phyloP scores from a whole-genome alignment of 139 green algal genomes.

The Chlorella sp. region DNA sequence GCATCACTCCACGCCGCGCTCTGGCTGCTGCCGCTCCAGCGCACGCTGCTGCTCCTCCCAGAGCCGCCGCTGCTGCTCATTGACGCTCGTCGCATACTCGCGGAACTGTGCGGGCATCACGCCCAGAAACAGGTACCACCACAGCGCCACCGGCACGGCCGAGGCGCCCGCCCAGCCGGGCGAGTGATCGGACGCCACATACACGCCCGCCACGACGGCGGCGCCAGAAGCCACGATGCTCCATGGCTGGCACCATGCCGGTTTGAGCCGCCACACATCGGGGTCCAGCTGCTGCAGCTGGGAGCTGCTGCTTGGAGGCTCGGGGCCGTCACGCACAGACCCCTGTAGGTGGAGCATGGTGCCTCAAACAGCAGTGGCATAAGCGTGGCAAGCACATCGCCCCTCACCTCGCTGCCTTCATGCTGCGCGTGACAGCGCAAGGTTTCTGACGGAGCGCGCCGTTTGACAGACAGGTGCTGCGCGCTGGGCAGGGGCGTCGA shows the following conservation, averaged over 20 bases:
- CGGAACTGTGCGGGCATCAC: constrained; percentile 6
- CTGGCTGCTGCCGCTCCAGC: not conserved
- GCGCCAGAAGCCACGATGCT: constrained; percentile 11
- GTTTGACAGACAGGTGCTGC: no score
- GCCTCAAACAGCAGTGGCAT: no score
- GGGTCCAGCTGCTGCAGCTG: not conserved
- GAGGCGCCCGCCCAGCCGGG: not conserved
- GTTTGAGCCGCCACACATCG: constrained; percentile 25
- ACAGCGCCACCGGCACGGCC: constrained; percentile 4
- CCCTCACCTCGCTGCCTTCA: no score
- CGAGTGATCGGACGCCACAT: constrained; percentile 1
- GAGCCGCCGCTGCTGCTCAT: not conserved
- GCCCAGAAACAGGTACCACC: constrained; percentile 25
- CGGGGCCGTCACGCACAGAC: no score
- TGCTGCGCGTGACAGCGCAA: not conserved
- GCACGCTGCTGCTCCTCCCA: constrained; percentile 1
- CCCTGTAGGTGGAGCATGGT: no score
- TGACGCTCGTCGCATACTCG: constrained; percentile 8
- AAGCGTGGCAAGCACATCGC: no score
- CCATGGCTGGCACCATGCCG: constrained; percentile 31
- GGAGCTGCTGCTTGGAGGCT: not conserved
- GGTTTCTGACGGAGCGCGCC: no score
- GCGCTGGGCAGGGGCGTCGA: no score
- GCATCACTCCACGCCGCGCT: no score
- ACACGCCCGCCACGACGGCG: not conserved